Evolutionary conservation across 768 basidiomycete genomes (phyloP), one percentile per base, ranked within the genome.

Genomic region (Collybia sp.): DNA sequence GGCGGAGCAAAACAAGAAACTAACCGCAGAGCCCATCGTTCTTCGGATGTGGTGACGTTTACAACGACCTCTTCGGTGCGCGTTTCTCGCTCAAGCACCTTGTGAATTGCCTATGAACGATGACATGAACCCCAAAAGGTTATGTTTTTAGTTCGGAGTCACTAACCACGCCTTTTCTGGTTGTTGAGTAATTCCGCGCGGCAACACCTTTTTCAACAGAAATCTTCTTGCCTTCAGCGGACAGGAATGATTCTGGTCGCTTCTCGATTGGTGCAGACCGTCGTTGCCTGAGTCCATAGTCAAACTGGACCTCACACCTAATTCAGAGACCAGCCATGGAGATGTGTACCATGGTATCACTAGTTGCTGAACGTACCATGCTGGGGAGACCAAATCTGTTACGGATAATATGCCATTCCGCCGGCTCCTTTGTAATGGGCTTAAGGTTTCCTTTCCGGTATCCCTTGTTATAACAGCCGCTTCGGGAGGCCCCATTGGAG

Each of bases 281-380:
- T 47, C 65, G 67, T 48, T 84, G 82, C 25, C 78, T 76, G 34
- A 89, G 67, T 2, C 85, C 78, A 56, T 90, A 90, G 53, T 90
- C 85, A 58, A 78, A 81, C 58, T 88, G 85, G 5, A 88, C 74
- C 57, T 88, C 88, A 55, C 88, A 90, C 88, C 88, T 88, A 25
- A 25, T 25, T 55, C 1, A 42, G n/a, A 36, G 32, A 41, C n/a
- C 50, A 20, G 30, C n/a, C 19, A 33, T 12, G n/a, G 38, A 13
- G 15, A 12, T 6, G 4, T 45, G 25, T 36, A 34, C 41, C 2
- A 33, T 10, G 20, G 18, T 5, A 42, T 31, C 25, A 25, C 25
- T 8, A 25, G 8, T 25, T 16, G 17, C 12, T 37, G 30, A 34
- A 61, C 71, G 46, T 61, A 83, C 85, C 85, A 88, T 3, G 77